These are phyloP conservation scores for Mollisiaceae sp. DNA, from an alignment of 2,329 filamentous ascomycete genomes.

Conservation along the genomic window DNA sequence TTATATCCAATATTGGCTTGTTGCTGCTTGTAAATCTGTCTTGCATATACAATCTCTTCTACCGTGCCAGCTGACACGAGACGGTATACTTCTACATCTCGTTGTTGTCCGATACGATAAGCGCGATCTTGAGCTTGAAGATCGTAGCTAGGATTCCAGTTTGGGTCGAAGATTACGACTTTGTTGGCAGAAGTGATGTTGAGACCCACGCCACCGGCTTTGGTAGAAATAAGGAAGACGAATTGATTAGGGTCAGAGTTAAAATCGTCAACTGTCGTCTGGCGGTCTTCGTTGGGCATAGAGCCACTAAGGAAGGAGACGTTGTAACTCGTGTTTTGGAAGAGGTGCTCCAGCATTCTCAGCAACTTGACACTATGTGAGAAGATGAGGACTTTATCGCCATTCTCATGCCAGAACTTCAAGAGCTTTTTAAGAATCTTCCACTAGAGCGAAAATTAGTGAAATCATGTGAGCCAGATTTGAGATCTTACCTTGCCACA, in stretches of 20 bases:
- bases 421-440: conserved; percentile 85
- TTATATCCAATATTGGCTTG: conserved; percentile 98
- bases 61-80: conserved; percentile 91
- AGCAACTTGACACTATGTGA: conserved; percentile 88
- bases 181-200: conserved; percentile 99
- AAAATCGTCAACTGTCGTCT: conserved; percentile 85
- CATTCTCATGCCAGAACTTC: conserved; percentile 85
- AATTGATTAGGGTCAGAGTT: conserved; percentile 88
- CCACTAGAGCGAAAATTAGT: conserved; percentile 60
- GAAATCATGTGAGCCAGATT: background rate
- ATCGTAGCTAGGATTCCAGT: conserved; percentile 96
- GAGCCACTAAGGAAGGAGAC: conserved; percentile 89
- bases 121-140: conserved; percentile 95
- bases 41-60: conserved; percentile 95
- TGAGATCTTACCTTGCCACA: conserved; percentile 72
- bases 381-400: conserved; percentile 95
- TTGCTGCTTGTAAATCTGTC: conserved; percentile 98
- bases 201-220: conserved; percentile 88
- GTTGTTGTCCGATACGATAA: conserved; percentile 90
- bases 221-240: conserved; percentile 94
- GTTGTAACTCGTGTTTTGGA: conserved; percentile 87
- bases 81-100: conserved; percentile 94
- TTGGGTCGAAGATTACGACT: conserved; percentile 94
- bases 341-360: conserved; percentile 82
- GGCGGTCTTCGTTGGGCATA: conserved; percentile 82